These are phyloP conservation scores for Calonectria crousiana DNA, from an alignment of 2,329 filamentous ascomycete genomes.

Conservation along the genomic window DNA sequence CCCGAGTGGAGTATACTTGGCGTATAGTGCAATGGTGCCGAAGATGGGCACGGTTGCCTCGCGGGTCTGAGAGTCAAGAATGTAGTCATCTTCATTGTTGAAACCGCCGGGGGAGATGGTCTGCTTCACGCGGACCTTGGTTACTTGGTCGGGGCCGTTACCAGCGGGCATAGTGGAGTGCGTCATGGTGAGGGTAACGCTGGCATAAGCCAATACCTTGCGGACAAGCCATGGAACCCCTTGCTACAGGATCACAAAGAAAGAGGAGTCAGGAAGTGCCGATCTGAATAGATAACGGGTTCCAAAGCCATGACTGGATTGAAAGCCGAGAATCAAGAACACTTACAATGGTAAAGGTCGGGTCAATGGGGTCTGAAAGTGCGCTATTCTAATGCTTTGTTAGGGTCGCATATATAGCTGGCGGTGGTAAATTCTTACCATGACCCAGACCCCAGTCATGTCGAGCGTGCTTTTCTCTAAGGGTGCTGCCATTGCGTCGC, in stretches of 20 bases:
- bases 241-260: neutral
- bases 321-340: neutral
- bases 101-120: neutral
- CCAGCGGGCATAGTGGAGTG: neutral
- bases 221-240: neutral
- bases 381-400: neutral
- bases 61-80: neutral
- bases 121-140: neutral
- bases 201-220: neutral
- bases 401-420: neutral
- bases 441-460: neutral
- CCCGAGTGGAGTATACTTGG: neutral
- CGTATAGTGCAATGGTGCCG: neutral
- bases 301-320: neutral
- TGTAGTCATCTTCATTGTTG: neutral
- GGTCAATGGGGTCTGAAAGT: neutral
- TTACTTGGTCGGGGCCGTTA: neutral
- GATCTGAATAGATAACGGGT: neutral
- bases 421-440: neutral
- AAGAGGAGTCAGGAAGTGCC: neutral
- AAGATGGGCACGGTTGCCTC: neutral
- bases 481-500: neutral
- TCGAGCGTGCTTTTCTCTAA: neutral
- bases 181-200: neutral
- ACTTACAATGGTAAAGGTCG: neutral